Evolutionary conservation across 352 stramenopile species (phyloP).

Genomic region (Globisporangium camurandrum): DNA sequence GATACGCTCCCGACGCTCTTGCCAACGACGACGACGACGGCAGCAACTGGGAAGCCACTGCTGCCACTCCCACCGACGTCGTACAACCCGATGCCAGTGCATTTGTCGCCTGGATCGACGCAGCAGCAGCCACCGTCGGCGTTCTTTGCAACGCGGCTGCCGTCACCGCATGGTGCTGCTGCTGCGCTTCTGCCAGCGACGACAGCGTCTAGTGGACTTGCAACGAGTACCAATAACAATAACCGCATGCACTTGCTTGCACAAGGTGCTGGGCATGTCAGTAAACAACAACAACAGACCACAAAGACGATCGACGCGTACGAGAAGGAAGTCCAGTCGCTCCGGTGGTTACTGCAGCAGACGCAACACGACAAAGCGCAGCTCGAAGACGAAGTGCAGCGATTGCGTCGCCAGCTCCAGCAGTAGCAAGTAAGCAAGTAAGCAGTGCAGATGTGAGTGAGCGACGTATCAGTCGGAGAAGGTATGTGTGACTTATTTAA

Average conservation of each 20-base stretch:
- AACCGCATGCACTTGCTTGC: slow-evolving; percentile 65
- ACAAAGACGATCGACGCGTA: slow-evolving; percentile 41
- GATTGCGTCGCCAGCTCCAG: slow-evolving; percentile 45
- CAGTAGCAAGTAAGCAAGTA: no score
- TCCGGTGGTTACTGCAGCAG: slow-evolving; percentile 63
- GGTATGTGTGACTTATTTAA: no score
- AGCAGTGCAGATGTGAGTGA: no score
- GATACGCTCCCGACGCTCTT: slow-evolving; percentile 48
- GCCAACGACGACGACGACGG: slow-evolving; percentile 21
- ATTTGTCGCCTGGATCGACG: slow-evolving; percentile 13
- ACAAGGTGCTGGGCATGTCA: slow-evolving; percentile 49
- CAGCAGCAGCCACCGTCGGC: slow-evolving; percentile 18
- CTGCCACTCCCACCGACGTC: slow-evolving; percentile 7
- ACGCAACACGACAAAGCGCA: slow-evolving; percentile 64
- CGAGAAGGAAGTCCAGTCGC: slow-evolving; percentile 56
- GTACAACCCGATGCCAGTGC: slow-evolving; percentile 4
- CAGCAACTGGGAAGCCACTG: slow-evolving; percentile 11
- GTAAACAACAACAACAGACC: slow-evolving; percentile 39
- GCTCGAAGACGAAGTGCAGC: slow-evolving; percentile 57
- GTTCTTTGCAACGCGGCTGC: slow-evolving; percentile 39
- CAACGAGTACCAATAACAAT: no score
- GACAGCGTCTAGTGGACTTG: no score
- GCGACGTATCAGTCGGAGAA: no score
- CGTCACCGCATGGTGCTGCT: slow-evolving; percentile 9
- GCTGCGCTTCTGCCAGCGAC: slow-evolving; percentile 6